These are phyloP conservation scores for Avena sativa DNA, from an alignment of 176 grass and related monocot species.

Conservation along the genomic window DNA sequence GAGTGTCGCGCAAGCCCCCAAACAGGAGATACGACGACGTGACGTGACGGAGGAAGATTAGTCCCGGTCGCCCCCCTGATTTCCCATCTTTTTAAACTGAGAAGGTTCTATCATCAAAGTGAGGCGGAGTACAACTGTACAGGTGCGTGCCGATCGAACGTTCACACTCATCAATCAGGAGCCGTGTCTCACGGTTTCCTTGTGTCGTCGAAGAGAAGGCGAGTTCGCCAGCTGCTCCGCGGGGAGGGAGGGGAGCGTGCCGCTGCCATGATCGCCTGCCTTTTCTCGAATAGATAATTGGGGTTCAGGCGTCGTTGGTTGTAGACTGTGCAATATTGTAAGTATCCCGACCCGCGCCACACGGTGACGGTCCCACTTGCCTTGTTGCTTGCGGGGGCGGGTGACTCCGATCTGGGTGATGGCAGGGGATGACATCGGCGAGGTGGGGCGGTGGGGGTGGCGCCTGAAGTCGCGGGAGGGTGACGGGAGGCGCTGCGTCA, in stretches of 20 bases:
- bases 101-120: background rate
- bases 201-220: too few species aligned
- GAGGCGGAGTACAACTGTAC: background rate
- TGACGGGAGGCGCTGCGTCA: slow-evolving; percentile 67
- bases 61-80: background rate
- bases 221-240: too few species aligned
- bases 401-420: background rate
- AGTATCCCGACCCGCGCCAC: too few species aligned
- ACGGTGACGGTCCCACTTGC: too few species aligned
- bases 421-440: slow-evolving; percentile 18
- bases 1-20: background rate
- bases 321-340: too few species aligned
- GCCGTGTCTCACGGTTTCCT: too few species aligned
- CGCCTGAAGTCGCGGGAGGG: slow-evolving; percentile 57
- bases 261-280: too few species aligned
- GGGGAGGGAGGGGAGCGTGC: too few species aligned
- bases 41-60: background rate
- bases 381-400: background rate
- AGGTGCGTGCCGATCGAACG: too few species aligned
- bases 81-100: background rate
- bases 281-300: too few species aligned
- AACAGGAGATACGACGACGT: background rate
- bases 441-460: background rate
- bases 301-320: too few species aligned
- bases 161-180: too few species aligned